phyloP scores from a whole-genome alignment of 2,329 filamentous ascomycete genomes.

The Epicoccum nigrum region DNA sequence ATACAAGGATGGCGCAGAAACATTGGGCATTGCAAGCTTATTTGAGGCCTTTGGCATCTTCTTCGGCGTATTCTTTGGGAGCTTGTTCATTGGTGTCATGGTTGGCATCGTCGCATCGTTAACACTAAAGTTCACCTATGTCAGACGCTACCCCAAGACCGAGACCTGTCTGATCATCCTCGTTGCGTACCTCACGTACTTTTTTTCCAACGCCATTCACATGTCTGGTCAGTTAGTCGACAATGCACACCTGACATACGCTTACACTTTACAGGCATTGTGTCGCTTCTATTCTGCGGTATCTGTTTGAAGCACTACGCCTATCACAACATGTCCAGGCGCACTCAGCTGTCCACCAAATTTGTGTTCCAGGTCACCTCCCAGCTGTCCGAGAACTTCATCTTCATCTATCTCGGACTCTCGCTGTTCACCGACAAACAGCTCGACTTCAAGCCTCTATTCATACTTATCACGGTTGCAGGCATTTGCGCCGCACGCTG shows the following conservation, averaged over 20 bases:
- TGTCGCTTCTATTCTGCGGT: conserved; percentile 94
- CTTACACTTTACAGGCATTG: conserved; percentile 71
- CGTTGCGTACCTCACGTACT: conserved; percentile 95
- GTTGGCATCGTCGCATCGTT: conserved; percentile 88
- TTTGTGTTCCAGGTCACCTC: conserved; percentile 95
- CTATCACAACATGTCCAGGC: conserved; percentile 99
- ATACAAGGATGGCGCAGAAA: conserved; percentile 76
- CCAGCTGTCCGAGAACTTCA: conserved; percentile 97
- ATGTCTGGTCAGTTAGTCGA: conserved; percentile 77
- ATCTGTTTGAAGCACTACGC: conserved; percentile 99
- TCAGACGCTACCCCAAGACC: conserved; percentile 91
- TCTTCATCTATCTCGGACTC: conserved; percentile 97
- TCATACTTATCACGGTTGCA: conserved; percentile 90
- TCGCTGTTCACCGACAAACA: conserved; percentile 91
- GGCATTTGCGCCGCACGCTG: conserved; percentile 93
- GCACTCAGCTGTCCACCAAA: conserved; percentile 96
- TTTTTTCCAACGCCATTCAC: conserved; percentile 93
- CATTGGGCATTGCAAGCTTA: conserved; percentile 77
- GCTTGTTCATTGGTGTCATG: conserved; percentile 83
- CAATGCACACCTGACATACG: background rate
- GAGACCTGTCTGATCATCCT: conserved; percentile 94
- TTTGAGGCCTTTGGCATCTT: conserved; percentile 94
- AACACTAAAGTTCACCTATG: conserved; percentile 90
- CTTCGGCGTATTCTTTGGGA: conserved; percentile 94
- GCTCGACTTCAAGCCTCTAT: conserved; percentile 88